Evolutionary conservation across 495 filamentous ascomycete species (phyloP).

Genomic region (Niebla homalea): DNA sequence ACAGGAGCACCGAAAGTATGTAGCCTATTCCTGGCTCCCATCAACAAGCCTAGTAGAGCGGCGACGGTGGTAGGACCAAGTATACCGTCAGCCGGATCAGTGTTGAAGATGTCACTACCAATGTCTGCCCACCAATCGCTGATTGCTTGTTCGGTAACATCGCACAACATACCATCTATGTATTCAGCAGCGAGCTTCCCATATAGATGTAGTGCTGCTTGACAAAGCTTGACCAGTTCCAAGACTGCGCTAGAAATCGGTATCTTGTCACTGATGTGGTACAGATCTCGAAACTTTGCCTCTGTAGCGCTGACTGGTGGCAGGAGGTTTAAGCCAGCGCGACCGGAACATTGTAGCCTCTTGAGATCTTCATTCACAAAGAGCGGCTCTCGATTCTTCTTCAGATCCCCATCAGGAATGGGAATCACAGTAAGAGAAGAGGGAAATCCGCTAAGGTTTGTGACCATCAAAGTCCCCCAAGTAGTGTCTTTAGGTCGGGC

Average conservation of each 20-base stretch:
- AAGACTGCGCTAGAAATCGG: constrained; percentile 62
- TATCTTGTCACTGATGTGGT: constrained; percentile 71
- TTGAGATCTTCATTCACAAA: constrained; percentile 94
- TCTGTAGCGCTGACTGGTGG: constrained; percentile 64
- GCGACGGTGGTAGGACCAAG: constrained; percentile 87
- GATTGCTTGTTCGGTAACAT: constrained; percentile 80
- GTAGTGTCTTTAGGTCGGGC: constrained; percentile 70
- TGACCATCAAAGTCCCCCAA: constrained; percentile 80
- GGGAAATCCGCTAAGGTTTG: constrained; percentile 81
- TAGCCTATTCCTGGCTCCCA: constrained; percentile 81
- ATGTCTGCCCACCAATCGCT: constrained; percentile 95
- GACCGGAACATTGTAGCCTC: constrained; percentile 78
- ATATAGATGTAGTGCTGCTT: constrained; percentile 78
- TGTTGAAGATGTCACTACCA: constrained; percentile 75
- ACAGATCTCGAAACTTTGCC: constrained; percentile 86
- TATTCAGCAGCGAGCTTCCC: constrained; percentile 79
- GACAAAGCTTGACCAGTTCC: constrained; percentile 86
- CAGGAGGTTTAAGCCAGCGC: constrained; percentile 68
- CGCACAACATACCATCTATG: constrained; percentile 84
- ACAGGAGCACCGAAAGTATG: constrained; percentile 72
- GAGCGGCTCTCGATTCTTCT: constrained; percentile 68
- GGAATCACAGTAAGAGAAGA: constrained; percentile 78
- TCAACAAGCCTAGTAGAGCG: constrained; percentile 71
- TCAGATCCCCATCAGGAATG: constrained; percentile 76
- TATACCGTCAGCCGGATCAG: constrained; percentile 84